Base-by-base conservation (phyloP, 176 grass and related monocot genomes). In the Guadua angustifolia region DNA sequence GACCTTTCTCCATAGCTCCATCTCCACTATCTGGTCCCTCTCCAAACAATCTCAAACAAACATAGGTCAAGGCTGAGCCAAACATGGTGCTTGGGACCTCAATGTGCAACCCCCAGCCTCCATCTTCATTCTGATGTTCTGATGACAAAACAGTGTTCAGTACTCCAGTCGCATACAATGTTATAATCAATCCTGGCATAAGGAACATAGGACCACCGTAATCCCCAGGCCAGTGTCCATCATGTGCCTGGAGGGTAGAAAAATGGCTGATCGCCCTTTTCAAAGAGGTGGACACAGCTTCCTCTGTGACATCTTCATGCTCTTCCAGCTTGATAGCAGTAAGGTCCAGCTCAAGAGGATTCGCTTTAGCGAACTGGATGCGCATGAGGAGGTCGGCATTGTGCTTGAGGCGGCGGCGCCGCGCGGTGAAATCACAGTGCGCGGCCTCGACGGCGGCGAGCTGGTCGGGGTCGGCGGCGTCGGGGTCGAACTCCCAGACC, bases 101-200 rank as follows among this genome's bases (percentile, higher is more conserved):
- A 85, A 98, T 95, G 76, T 98, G 95, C 73, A 98, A 90, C 26
- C 95, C 95, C 91, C 95, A 98, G 39, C 95, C 95, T 9, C 95
- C 93, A 69, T 98, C 93, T 92, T 91, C 79, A 66, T 82, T 86
- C 77, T 91, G 86, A 77, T 97, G 92, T 83, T 94, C 92, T 42
- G 78, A 1, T 17, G 92, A 89, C 63, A 97, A 64, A 43, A 89
- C 90, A 57, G 88, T 90, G 44, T 94, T 94, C 44, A 97, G 21
- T 66, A 90, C 86, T 86, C 92, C 84, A 56, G 74, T 88, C 19
- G 91, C 86, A 84, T 89, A 88, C 43, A 97, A 88, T 55, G 79
- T 21, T 88, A 97, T 93, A 85, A 97, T 92, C 92, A 97, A 86
- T 85, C 88, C 86, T 43, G 92, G 95, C 90, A 97, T 78, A 74